Evolutionary conservation across 1,139 yeast genomes (phyloP), one percentile per base, ranked within the genome.

Genomic region (Saccharomycopsis phalli): DNA sequence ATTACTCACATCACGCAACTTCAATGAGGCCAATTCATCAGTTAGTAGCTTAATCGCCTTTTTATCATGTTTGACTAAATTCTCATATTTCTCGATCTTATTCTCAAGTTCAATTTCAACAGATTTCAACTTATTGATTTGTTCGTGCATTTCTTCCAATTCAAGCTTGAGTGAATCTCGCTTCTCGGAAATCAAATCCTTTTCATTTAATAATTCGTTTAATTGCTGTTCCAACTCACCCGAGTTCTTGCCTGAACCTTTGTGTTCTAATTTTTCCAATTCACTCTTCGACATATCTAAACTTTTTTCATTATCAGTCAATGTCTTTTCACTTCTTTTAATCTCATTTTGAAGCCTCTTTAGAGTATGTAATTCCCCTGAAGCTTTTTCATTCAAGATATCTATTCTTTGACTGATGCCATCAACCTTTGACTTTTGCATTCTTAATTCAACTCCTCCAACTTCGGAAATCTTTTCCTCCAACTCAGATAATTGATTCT

Each of bases 401-500:
- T 80, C 83, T 34, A 83, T 71, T 51, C 76, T 73, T 51, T 82
- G 86, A 37, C 68, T 66, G 30, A 82, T 66, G 1, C 93, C 81
- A 52, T 79, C 91, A 10, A 91, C 95, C 52, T 77, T 81, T 1
- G 93, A 73, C 50, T 77, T 82, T 53, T 87, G 95, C 47, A 82
- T 60, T 43, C 88, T 76, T 49, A 91, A 67, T 48, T 79, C 79
- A 10, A 83, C 80, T 49, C 99, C 99, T 41, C 99, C 98, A 40
- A 87, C 81, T 45, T 82, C 81, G 83, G 88, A 76, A 28, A 93
- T 84, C 54, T 79, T 70, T 44, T 79, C 84, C 51, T 86, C 88
- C 5, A 87, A 61, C 0, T 53, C 65, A 11, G 68, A 65, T 34
- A 88, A 81, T 44, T 71, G 68, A 6, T 60, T 53, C 48, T 82